Base-by-base conservation (phyloP, 1,139 yeast genomes). In the Geotrichum cucujoidarum region DNA sequence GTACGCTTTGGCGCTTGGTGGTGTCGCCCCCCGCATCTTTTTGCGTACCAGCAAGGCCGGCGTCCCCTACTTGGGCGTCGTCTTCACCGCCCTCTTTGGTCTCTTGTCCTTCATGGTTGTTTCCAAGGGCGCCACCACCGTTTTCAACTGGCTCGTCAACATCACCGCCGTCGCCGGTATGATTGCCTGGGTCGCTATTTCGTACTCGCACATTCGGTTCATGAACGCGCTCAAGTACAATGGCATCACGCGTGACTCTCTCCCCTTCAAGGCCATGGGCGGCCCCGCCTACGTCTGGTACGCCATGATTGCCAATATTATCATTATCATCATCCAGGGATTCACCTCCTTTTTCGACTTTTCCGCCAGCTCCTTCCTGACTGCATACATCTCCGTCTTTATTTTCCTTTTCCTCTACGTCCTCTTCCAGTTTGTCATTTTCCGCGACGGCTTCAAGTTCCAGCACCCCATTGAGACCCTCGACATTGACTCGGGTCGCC, bases 81-180 rank as follows among this genome's bases (percentile, higher is more conserved):
- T 48, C 6, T 67, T 75, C 42, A 79, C 87, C 39, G 67, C 78
- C 46, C 53, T 71, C 34, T 70, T 81, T 61, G 95, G 92, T 43
- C 72, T 83, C 44, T 73, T 86, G 46, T 78, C 84, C 55, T 86
- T 78, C 70, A 70, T 83, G 54, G 89, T 90, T 32, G 80, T 86
- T 32, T 67, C 76, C 7, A 78, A 86, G 22, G 78, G 81, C 55
- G 78, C 83, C 63, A 80, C 75, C 54, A 76, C 72, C 21, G 84
- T 86, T 21, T 87, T 88, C 68, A 73, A 72, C 58, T 88, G 95
- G 95, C 71, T 86, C 57, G 70, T 85, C 60, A 84, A 94, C 34
- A 71, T 87, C 48, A 83, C 94, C 22, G 90, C 92, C 49, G 75
- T 85, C 57, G 81, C 89, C 46, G 81, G 92, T 1, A 70, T 85